Conservation (phyloP, 257 asterid species). For the Solanum bulbocastanum region DNA sequence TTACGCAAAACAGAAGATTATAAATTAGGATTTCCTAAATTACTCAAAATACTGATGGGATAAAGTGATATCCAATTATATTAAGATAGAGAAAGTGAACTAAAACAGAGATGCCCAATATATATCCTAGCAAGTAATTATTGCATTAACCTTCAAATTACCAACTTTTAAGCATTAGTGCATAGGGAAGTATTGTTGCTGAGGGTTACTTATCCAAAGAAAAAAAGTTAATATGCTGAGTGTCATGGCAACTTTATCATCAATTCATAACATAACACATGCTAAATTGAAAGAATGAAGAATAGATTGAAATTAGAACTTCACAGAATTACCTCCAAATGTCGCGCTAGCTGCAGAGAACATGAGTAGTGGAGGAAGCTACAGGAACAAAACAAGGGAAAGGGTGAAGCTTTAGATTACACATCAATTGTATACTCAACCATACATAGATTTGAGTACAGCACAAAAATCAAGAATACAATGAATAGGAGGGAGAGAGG, state of each 20-base stretch:
- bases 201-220: not conserved
- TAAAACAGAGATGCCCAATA: no score
- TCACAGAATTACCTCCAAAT: conserved; percentile 62
- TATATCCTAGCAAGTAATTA: not conserved
- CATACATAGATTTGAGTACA: not conserved
- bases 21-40: not conserved
- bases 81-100: not conserved
- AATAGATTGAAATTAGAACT: not conserved
- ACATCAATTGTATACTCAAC: not conserved
- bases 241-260: not conserved
- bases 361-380: conserved; percentile 65
- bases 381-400: conserved; percentile 6
- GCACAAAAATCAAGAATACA: not conserved
- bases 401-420: not conserved
- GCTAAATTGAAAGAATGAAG: not conserved
- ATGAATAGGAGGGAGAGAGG: not conserved
- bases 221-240: not conserved
- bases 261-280: not conserved
- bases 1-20: not conserved
- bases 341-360: conserved; percentile 84
- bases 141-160: not conserved
- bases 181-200: not conserved
- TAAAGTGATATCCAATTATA: not conserved
- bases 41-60: not conserved
- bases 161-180: not conserved